These are phyloP conservation scores for Lactarius sanguifluus DNA, from an alignment of 768 basidiomycete species.

Conservation along the genomic window DNA sequence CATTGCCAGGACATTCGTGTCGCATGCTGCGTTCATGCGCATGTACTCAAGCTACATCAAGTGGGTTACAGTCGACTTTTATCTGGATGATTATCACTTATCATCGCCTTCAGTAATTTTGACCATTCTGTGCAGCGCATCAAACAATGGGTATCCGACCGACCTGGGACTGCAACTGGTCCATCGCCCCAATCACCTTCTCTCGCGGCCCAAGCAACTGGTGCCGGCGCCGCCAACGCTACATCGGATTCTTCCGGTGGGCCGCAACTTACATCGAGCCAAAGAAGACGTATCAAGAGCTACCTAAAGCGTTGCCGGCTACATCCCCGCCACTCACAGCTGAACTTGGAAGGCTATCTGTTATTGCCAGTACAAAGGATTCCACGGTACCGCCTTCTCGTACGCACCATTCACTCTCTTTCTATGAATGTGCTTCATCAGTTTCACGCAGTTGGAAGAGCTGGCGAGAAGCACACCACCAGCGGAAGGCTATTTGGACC, in stretches of 20 bases:
- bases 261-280: constrained; percentile 67
- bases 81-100: constrained; percentile 23
- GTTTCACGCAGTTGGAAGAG: constrained; percentile 68
- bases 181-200: constrained; percentile 50
- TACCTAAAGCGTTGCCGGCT: constrained; percentile 90
- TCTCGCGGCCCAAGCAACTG: constrained; percentile 48
- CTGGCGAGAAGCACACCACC: constrained; percentile 85
- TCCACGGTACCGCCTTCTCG: constrained; percentile 92
- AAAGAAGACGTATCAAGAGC: constrained; percentile 82
- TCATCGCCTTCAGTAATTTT: constrained; percentile 65
- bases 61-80: constrained; percentile 46
- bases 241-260: constrained; percentile 43
- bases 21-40: constrained; percentile 96
- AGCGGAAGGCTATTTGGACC: constrained; percentile 67
- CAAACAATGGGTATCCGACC: constrained; percentile 77
- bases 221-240: constrained; percentile 45
- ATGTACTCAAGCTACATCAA: constrained; percentile 99
- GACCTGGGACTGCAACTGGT: constrained; percentile 40
- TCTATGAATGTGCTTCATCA: background rate
- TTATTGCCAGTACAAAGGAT: constrained; percentile 95
- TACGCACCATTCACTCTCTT: constrained; percentile 42
- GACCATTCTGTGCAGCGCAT: constrained; percentile 89
- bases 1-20: constrained; percentile 87
- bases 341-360: constrained; percentile 91
- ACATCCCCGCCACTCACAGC: constrained; percentile 88